These are phyloP conservation scores for Westerdykella aurantiaca DNA, from an alignment of 2,329 filamentous ascomycete species.

Conservation along the genomic window DNA sequence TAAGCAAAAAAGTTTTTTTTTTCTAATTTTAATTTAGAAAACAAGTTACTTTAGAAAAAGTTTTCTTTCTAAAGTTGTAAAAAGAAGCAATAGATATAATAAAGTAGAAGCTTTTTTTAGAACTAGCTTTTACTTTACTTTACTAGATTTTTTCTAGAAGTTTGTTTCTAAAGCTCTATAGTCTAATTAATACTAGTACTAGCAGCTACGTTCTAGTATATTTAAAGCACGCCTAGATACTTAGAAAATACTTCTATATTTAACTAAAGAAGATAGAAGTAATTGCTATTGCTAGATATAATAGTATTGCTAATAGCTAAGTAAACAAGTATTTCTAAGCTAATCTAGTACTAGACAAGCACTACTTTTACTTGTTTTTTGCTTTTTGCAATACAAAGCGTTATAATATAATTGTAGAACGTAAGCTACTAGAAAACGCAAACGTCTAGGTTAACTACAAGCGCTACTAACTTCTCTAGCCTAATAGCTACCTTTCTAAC, in stretches of 20 bases:
- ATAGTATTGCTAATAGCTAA: too few relatives aligned
- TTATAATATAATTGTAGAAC: background rate
- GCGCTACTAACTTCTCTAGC: too few relatives aligned
- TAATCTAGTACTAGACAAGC: background rate
- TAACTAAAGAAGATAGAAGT: background rate
- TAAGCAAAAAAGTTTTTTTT: too few relatives aligned
- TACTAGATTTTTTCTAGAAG: background rate
- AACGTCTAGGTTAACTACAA: background rate
- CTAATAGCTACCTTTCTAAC: too few relatives aligned
- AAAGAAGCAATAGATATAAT: too few relatives aligned
- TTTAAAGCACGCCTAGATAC: background rate
- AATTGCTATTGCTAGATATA: background rate
- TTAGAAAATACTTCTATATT: background rate
- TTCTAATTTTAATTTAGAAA: too few relatives aligned
- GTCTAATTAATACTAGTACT: too few relatives aligned
- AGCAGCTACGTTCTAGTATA: background rate
- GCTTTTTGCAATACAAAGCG: background rate
- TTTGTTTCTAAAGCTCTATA: background rate
- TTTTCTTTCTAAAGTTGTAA: too few relatives aligned
- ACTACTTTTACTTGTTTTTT: background rate
- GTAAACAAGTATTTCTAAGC: too few relatives aligned
- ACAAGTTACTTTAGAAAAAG: too few relatives aligned
- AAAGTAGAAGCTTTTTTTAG: too few relatives aligned
- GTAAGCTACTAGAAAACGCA: background rate
- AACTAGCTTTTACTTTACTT: too few relatives aligned